These are phyloP conservation scores for Physcia stellaris DNA, from an alignment of 495 filamentous ascomycete species.

Conservation along the genomic window DNA sequence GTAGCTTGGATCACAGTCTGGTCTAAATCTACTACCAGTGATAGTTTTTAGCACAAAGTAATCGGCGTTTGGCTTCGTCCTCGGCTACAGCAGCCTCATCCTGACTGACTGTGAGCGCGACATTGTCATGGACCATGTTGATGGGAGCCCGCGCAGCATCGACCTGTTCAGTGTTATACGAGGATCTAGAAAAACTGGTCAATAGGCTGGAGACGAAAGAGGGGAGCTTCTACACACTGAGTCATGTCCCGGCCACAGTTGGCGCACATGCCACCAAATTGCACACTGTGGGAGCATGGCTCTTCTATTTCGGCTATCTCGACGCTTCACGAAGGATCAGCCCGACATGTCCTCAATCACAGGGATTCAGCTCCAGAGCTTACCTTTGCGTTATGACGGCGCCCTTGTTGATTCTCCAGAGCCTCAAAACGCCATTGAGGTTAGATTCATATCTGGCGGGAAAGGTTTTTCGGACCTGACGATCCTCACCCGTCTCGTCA, in stretches of 20 bases:
- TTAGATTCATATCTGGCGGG: conserved; percentile 69
- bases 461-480: conserved; percentile 56
- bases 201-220: neutral
- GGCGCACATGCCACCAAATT: conserved; percentile 80
- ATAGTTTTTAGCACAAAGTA: conserved; percentile 73
- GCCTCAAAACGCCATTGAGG: conserved; percentile 58
- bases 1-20: conserved; percentile 98
- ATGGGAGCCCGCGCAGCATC: conserved; percentile 73
- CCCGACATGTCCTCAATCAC: too few relatives aligned
- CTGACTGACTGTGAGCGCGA: conserved; percentile 56
- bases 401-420: conserved; percentile 65
- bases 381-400: conserved; percentile 44
- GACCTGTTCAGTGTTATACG: conserved; percentile 43
- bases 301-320: conserved; percentile 73
- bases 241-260: conserved; percentile 98
- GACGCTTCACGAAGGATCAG: conserved; percentile 21
- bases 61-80: conserved; percentile 68
- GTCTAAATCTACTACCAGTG: conserved; percentile 91
- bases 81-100: conserved; percentile 69
- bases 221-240: conserved; percentile 27
- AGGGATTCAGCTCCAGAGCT: too few relatives aligned
- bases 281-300: conserved; percentile 77
- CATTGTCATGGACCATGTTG: conserved; percentile 86
- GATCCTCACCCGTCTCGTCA: conserved; percentile 49
- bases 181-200: conserved; percentile 23